These are phyloP conservation scores for Exophiala lecanii-corni DNA, from an alignment of 2,329 filamentous ascomycete genomes.

Conservation along the genomic window DNA sequence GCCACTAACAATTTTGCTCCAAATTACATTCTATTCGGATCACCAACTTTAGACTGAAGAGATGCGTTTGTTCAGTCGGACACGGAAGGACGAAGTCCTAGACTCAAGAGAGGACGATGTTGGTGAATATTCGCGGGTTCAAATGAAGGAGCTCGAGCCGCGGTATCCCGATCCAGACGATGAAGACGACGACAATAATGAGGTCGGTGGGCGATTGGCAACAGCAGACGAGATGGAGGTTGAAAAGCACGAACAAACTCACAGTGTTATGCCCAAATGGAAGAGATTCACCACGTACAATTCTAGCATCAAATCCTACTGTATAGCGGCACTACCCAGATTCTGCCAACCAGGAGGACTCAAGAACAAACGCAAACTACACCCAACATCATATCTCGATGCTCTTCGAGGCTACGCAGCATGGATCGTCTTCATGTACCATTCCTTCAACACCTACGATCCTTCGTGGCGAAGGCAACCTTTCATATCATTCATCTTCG, in stretches of 20 bases:
- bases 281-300: constrained; percentile 4
- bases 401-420: constrained; percentile 11
- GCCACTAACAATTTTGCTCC: too few species aligned
- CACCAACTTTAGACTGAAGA: too few species aligned
- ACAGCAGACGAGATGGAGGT: not conserved
- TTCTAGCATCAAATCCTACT: constrained; percentile 3
- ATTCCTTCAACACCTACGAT: not conserved
- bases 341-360: constrained; percentile 7
- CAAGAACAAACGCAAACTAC: constrained; percentile 1
- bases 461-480: constrained; percentile 22
- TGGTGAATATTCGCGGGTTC: not conserved
- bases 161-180: not conserved
- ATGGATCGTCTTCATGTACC: constrained; percentile 4
- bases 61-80: not conserved
- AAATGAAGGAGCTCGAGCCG: not conserved
- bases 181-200: not conserved
- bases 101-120: not conserved
- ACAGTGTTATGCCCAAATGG: constrained; percentile 2
- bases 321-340: constrained; percentile 3
- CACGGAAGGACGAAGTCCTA: not conserved
- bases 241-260: not conserved
- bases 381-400: constrained; percentile 8
- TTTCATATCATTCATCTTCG: constrained; percentile 35
- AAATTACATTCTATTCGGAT: too few species aligned
- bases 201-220: not conserved